Conservation (phyloP, 441 rosid species). For the Gossypium laxum region DNA sequence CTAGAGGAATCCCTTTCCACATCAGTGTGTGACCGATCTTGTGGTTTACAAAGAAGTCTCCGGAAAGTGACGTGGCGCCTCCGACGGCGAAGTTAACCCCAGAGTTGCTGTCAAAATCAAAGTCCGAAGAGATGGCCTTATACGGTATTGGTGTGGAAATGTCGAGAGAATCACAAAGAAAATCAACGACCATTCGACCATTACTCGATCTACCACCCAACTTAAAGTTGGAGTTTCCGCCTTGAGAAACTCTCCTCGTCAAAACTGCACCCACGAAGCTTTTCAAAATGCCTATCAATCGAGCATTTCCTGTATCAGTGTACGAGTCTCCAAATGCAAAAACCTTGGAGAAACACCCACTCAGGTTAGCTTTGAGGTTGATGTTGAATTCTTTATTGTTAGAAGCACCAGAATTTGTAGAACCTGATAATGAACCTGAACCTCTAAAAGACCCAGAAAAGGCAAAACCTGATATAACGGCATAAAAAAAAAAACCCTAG, state of each 20-base stretch:
- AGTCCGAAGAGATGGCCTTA: conserved; percentile 14
- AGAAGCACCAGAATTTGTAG: neutral
- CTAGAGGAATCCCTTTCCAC: conserved; percentile 25
- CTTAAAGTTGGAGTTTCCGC: neutral
- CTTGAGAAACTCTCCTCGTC: neutral
- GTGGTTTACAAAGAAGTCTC: conserved; percentile 12
- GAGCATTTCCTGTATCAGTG: conserved; percentile 39
- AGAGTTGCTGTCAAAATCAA: conserved; percentile 7
- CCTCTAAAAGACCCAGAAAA: neutral
- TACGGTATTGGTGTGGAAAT: conserved; percentile 16
- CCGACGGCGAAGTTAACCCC: conserved; percentile 39
- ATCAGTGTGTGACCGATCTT: conserved; percentile 6
- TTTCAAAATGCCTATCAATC: conserved; percentile 22
- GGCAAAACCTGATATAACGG: neutral
- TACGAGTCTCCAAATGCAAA: conserved; percentile 38
- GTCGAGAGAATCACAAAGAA: conserved; percentile 28
- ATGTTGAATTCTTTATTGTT: neutral
- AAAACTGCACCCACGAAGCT: conserved; percentile 6
- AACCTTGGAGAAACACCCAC: conserved; percentile 24
- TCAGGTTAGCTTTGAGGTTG: neutral
- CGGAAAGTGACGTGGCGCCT: conserved; percentile 31
- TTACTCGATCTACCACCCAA: conserved; percentile 12
- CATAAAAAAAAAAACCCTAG: neutral
- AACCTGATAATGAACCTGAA: neutral
- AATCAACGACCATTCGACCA: conserved; percentile 37